Percentiles rank a stretch among this genome's conserved stretches.
Conservation (phyloP, 2,329 filamentous ascomycete species). For the Botrytis tulipae region DNA sequence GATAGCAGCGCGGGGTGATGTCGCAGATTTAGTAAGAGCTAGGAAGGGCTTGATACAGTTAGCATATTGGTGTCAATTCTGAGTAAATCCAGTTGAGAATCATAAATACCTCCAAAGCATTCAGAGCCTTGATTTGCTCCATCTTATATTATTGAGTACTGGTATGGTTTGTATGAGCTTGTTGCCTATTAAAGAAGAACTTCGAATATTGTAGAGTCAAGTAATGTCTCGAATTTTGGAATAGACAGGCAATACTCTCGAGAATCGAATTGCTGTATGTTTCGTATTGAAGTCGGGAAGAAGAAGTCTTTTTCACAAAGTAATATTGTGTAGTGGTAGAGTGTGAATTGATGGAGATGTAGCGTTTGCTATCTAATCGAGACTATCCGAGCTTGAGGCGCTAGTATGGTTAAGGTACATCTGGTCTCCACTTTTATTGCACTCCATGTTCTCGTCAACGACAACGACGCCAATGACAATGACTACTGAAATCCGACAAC, state of each 20-base stretch:
- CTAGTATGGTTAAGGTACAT: not conserved
- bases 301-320: not conserved
- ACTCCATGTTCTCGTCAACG: not conserved
- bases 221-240: not conserved
- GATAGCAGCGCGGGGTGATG: slow-evolving; percentile 77
- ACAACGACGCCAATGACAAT: not conserved
- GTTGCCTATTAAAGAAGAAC: slow-evolving; percentile 16
- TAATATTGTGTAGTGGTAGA: not conserved
- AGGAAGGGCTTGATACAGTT: slow-evolving; percentile 73
- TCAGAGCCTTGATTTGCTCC: slow-evolving; percentile 70
- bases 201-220: not conserved
- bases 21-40: slow-evolving; percentile 81
- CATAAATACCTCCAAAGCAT: slow-evolving; percentile 57
- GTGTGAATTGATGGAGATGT: slow-evolving; percentile 1
- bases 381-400: not conserved
- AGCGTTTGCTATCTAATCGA: slow-evolving; percentile 17
- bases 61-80: slow-evolving; percentile 29
- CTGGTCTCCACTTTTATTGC: not conserved
- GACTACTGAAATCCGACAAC: not conserved
- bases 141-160: slow-evolving; percentile 45
- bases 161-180: slow-evolving; percentile 2
- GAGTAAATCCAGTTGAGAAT: not conserved
- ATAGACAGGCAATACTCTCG: not conserved
- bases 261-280: not conserved
- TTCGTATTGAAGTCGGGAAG: not conserved